Conservation (phyloP, 1,284 basidiomycete genomes). For the Rhodotorula sp. region DNA sequence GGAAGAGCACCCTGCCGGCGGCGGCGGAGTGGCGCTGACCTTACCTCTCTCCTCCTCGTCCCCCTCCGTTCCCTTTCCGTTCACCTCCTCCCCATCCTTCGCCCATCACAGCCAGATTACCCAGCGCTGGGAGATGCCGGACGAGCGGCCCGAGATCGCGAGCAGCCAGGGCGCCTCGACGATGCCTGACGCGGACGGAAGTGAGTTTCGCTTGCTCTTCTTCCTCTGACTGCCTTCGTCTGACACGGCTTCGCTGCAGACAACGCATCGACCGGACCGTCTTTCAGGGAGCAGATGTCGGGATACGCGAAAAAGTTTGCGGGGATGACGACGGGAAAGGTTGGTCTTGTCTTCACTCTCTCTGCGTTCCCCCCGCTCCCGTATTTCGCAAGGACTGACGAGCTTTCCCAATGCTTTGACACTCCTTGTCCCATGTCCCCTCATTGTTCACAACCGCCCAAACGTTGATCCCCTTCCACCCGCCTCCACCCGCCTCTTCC, state of each 20-base stretch:
- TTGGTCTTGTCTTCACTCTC: not conserved
- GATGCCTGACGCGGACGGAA: conserved; percentile 24
- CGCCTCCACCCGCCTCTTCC: too few relatives aligned
- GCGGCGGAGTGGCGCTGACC: too few relatives aligned
- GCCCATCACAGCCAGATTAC: conserved; percentile 17
- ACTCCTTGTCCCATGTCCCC: not conserved
- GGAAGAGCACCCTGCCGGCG: too few relatives aligned
- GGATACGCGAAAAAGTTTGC: conserved; percentile 20
- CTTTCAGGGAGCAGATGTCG: conserved; percentile 20
- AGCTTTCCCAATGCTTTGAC: not conserved
- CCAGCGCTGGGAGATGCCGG: conserved; percentile 15
- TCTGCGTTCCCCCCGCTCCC: too few relatives aligned
- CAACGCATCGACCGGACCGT: not conserved
- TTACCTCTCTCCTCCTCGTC: too few relatives aligned
- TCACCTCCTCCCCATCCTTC: too few relatives aligned
- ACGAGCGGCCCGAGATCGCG: conserved; percentile 3
- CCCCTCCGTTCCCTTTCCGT: too few relatives aligned
- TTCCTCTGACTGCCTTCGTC: not conserved
- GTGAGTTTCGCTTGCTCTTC: not conserved
- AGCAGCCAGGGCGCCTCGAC: conserved; percentile 16
- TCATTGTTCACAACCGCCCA: too few relatives aligned
- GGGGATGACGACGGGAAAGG: conserved; percentile 14
- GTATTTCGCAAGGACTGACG: too few relatives aligned
- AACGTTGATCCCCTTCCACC: too few relatives aligned
- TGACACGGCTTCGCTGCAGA: too few relatives aligned